A percentile compares a stretch with the other conserved stretches of the same genome.
Evolutionary conservation across 164 flowering plant genomes (phyloP).

Genomic region (Nymphaea colorata): DNA sequence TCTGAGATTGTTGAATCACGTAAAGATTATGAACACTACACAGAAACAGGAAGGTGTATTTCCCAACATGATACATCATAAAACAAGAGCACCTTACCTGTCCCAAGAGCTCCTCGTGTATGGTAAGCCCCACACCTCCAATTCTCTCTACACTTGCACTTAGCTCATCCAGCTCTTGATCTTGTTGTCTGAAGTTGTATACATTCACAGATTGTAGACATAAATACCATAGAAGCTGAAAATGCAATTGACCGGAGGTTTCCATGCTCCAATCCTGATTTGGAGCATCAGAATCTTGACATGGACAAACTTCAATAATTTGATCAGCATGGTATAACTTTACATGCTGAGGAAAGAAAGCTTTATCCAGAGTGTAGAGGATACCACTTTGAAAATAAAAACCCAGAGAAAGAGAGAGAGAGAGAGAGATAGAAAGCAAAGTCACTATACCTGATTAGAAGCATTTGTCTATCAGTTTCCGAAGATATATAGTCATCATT

Average conservation of each 20-base stretch:
- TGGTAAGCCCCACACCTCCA: conserved; percentile 90
- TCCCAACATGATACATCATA: not conserved
- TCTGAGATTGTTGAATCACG: not conserved
- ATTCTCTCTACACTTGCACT: conserved; percentile 87
- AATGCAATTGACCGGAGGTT: too few relatives aligned
- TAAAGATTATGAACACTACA: not conserved
- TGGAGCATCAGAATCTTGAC: too few relatives aligned
- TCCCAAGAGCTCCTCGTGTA: conserved; percentile 90
- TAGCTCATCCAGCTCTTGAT: conserved; percentile 90
- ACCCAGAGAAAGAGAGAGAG: not conserved
- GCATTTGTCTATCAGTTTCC: conserved; percentile 78
- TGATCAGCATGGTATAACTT: too few relatives aligned
- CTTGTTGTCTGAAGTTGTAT: conserved; percentile 58
- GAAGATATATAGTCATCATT: conserved; percentile 73
- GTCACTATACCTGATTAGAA: conserved; percentile 55
- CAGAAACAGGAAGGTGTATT: too few relatives aligned
- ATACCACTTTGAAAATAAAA: too few relatives aligned
- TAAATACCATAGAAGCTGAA: too few relatives aligned
- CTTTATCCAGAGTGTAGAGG: too few relatives aligned
- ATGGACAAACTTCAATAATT: too few relatives aligned
- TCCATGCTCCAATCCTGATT: too few relatives aligned
- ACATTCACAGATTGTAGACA: not conserved
- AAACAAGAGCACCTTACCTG: conserved; percentile 36
- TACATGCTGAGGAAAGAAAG: too few relatives aligned
- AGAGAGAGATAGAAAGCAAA: not conserved